Base-by-base conservation (phyloP, 306 rosid species). In the Trifolium dubium region DNA sequence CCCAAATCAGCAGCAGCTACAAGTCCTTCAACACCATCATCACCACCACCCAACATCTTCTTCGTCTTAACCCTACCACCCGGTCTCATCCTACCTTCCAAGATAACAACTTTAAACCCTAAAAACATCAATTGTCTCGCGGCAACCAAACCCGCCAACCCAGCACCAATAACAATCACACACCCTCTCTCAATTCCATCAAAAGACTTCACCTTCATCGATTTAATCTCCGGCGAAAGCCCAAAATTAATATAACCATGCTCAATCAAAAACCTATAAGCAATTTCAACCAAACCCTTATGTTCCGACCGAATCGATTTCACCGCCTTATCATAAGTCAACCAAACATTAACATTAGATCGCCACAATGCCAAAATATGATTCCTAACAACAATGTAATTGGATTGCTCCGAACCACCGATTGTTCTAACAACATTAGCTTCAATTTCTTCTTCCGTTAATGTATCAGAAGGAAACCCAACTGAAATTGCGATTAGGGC, bases 221-320 rank as follows among this genome's bases (percentile, higher is more conserved):
- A 89, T 51, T 76, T 90, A 1, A 92, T 77, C 13, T 91, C 89
- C 14, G 86, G 83, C 6, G 96, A 92, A 3, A 90, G 68, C 10
- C 98, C 98, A 35, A 92, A 92, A 66, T 92, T 92, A 18, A 92
- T 84, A 87, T 88, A 92, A 34, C 98, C 96, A 43, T 92, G 98
- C 62, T 92, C 87, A 34, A 88, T 72, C 10, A 92, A 85, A 58
- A 92, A 92, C 44, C 82, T 68, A 77, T 88, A 90, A 14, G 98
- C 96, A 2, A 82, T 43, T 46, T 85, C 94, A 2, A 90, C 96
- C 12, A 88, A 77, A 37, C 84, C 89, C 75, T 82, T 90, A 85
- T 90, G 94, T 73, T 90, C 98, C 1, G 85, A 71, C 9, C 90
- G 91, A 40, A 92, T 90, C 12, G 94, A 85, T 59, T 85, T 83